Base-by-base conservation (phyloP, 179 eudicot genomes). In the Actinidia arguta region DNA sequence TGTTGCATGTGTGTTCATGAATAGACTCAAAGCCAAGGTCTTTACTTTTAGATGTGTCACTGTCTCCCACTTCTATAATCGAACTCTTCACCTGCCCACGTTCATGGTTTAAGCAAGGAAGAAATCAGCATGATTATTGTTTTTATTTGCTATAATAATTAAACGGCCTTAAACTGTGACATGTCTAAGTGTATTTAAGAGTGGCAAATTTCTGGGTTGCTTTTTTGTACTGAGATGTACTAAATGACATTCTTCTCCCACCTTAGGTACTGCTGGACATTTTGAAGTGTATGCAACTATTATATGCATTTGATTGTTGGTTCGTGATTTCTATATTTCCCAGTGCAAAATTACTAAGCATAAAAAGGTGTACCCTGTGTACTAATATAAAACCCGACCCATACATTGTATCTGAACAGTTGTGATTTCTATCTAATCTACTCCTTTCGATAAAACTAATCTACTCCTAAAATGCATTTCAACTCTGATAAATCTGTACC, bases 301-400 rank as follows among this genome's bases (percentile, higher is more conserved):
- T 36, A n/a, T 55, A 31, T 16, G 47, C 47, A 75, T 75, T 52
- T 39, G 22, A 39, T 76, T n/a, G n/a, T 44, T 42, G 24, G n/a
- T n/a, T 12, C 55, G 50, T 47, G 50, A 56, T 24, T 46, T 22
- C 8, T 78, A 27, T 46, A 62, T 47, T 6, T 78, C 25, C 20
- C 25, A 16, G 44, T 62, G 55, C 70, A 31, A 5, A 64, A 16
- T 48, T 48, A 78, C 56, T 64, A 27, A 78, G 25, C 61, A 79
- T 79, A 31, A 11, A 67, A 79, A 63, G 73, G 31, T 31, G 81
- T 67, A 20, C 74, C 50, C 36, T 1, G 51, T 31, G 66, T 52
- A 51, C 75, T 79, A 51, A 66, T 79, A 5, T 11, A 67, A 36
- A 31, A 48, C n/a, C 36, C 36, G 27, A 25, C 13, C 20, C 24